Evolutionary conservation across 2,329 filamentous ascomycete species (phyloP).

Genomic region (Paramyrothecium roridum): DNA sequence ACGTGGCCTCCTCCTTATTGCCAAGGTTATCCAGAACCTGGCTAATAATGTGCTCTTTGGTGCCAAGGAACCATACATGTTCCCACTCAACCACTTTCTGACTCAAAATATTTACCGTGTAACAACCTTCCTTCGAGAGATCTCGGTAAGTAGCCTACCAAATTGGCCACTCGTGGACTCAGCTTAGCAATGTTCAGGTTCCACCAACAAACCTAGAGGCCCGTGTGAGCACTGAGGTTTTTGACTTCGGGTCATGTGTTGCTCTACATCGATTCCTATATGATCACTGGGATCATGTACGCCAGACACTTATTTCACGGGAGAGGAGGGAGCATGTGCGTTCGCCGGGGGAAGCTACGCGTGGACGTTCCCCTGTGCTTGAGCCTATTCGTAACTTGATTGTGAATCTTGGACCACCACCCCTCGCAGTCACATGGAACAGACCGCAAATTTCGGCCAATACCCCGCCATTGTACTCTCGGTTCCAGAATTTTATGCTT

Average conservation of each 20-base stretch:
- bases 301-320: conserved; percentile 59
- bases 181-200: conserved; percentile 28
- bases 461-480: conserved; percentile 60
- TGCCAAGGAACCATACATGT: conserved; percentile 71
- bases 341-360: conserved; percentile 49
- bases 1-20: conserved; percentile 64
- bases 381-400: conserved; percentile 61
- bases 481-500: conserved; percentile 72
- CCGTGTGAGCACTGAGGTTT: conserved; percentile 44
- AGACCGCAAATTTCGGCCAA: conserved; percentile 63
- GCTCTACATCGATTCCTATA: conserved; percentile 67
- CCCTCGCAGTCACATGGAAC: conserved; percentile 67
- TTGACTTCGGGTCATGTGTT: conserved; percentile 70
- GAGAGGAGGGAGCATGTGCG: conserved; percentile 56
- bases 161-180: background rate
- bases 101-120: conserved; percentile 66
- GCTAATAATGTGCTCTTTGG: conserved; percentile 72
- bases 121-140: conserved; percentile 64
- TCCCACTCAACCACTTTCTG: conserved; percentile 65
- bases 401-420: conserved; percentile 63
- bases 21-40: conserved; percentile 69
- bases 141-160: conserved; percentile 49
- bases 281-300: conserved; percentile 68
- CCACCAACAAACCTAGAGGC: conserved; percentile 44
- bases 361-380: conserved; percentile 53